Base-by-base conservation (phyloP, 371 early-diverging fungal species). In the Mortierella sp. region DNA sequence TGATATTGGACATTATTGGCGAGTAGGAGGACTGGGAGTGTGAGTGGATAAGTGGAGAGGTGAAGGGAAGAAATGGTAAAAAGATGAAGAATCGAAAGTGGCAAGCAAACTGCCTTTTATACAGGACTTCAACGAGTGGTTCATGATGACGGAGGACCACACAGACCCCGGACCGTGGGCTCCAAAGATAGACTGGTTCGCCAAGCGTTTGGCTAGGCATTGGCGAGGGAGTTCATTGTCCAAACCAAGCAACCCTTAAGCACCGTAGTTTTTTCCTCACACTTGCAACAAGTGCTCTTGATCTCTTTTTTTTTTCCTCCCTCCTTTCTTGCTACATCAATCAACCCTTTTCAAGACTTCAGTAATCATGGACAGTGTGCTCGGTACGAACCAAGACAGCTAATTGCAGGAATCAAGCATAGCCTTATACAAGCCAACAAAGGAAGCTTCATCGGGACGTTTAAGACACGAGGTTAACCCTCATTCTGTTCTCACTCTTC, bases 341-440 rank as follows among this genome's bases (percentile, higher is more conserved):
- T 37, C 43, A 37, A 67, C 37, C 37, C 31, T 31, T 19, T 64
- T 21, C 8, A 19, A 6, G 34, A 19, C 5, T 19, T 67, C 71
- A 71, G 61, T 31, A 77, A 82, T 44, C 76, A 82, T 82, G 82
- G 82, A 82, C 70, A 82, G 79, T 71, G 76, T 79, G 72, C 82
- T 82, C 70, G 82, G 82, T 82, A 82, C 19, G 76, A 28, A 26
- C 8, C 44, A 51, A 40, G 73, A 64, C 14, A 11, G 0, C n/a
- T 31, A 21, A 31, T 72, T 28, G 21, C n/a, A 72, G 40, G 43
- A 73, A 5, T 1, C 26, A 37, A 34, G 19, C 40, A 37, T 31
- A 31, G 19, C 10, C 37, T 51, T 64, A 24, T 16, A 34, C 34
- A 79, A 69, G 14, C 28, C 34, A 19, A 5, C 57, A 43, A 40